Evolutionary conservation across 768 basidiomycete species (phyloP).

Genomic region (Termitomyces sp.): DNA sequence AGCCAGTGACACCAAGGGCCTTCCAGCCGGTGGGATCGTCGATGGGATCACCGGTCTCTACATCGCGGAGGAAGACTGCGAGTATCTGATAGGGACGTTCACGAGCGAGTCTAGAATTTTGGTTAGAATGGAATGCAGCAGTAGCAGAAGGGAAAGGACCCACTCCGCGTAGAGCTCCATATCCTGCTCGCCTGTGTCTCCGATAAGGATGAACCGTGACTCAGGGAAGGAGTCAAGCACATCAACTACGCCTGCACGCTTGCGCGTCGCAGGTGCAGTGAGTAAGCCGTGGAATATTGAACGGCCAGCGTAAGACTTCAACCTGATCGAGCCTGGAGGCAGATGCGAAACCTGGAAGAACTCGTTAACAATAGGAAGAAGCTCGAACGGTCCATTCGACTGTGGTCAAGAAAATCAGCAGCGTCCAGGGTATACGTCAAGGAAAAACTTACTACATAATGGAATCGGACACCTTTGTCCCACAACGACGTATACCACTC

Average conservation of each 20-base stretch:
- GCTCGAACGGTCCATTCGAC: slow-evolving; percentile 88
- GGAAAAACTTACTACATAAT: slow-evolving; percentile 73
- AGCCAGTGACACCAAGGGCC: slow-evolving; percentile 22
- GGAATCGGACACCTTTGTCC: slow-evolving; percentile 68
- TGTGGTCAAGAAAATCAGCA: not conserved
- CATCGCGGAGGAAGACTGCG: slow-evolving; percentile 82
- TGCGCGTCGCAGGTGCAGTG: slow-evolving; percentile 76
- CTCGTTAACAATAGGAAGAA: slow-evolving; percentile 70
- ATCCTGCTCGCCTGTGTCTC: slow-evolving; percentile 94
- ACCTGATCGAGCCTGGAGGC: slow-evolving; percentile 71
- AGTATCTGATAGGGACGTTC: slow-evolving; percentile 66
- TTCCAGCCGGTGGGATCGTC: slow-evolving; percentile 62
- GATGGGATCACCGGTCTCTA: slow-evolving; percentile 37
- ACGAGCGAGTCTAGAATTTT: slow-evolving; percentile 43
- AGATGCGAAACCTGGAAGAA: slow-evolving; percentile 69
- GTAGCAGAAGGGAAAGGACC: slow-evolving; percentile 9
- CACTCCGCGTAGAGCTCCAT: slow-evolving; percentile 81
- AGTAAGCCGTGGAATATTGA: slow-evolving; percentile 81
- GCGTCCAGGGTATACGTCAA: not conserved
- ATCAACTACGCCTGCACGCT: slow-evolving; percentile 76
- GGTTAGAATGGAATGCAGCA: not conserved
- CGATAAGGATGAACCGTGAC: slow-evolving; percentile 77
- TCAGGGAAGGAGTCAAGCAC: slow-evolving; percentile 69
- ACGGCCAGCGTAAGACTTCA: slow-evolving; percentile 82
- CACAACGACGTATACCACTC: slow-evolving; percentile 72